Percentiles rank a stretch among this genome's conserved stretches.
Evolutionary conservation across 2,329 filamentous ascomycete genomes (phyloP).

Genomic region (Hypocrella siamensis): DNA sequence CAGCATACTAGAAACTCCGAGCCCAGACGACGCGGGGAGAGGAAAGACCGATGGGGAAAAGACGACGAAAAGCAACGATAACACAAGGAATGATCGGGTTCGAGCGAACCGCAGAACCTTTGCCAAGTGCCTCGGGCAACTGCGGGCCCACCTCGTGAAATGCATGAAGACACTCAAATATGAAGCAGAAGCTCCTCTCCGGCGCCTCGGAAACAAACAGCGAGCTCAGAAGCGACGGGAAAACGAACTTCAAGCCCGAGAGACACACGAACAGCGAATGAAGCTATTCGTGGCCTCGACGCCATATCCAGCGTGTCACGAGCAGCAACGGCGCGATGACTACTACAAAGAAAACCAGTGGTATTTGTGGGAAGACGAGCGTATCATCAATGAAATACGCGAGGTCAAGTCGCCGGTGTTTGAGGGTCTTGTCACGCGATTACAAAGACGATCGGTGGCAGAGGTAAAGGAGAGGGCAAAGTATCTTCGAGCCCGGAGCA

Average conservation of each 20-base stretch:
- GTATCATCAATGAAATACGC: conserved; percentile 10
- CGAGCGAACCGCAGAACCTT: neutral
- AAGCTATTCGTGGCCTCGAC: conserved; percentile 7
- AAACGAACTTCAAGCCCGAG: neutral
- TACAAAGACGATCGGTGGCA: conserved; percentile 6
- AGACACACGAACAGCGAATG: conserved; percentile 3
- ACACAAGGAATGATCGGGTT: no score
- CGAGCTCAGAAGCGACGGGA: neutral
- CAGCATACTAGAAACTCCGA: neutral
- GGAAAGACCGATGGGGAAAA: no score
- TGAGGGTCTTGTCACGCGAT: conserved; percentile 3
- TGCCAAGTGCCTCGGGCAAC: neutral
- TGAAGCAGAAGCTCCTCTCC: neutral
- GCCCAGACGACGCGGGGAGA: no score
- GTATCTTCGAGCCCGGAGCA: conserved; percentile 8
- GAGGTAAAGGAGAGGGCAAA: conserved; percentile 9
- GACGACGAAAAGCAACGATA: neutral
- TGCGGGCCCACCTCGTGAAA: neutral
- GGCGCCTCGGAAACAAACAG: neutral
- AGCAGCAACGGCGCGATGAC: conserved; percentile 8
- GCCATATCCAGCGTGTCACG: conserved; percentile 2
- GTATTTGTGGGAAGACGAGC: conserved; percentile 11
- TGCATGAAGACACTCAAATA: conserved; percentile 1
- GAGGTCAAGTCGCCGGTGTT: conserved; percentile 6
- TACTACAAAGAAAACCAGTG: conserved; percentile 10